Percentiles rank a stretch among this genome's conserved stretches.
Evolutionary conservation across 805 yeast genomes (phyloP).

Genomic region (Priceomyces medius): DNA sequence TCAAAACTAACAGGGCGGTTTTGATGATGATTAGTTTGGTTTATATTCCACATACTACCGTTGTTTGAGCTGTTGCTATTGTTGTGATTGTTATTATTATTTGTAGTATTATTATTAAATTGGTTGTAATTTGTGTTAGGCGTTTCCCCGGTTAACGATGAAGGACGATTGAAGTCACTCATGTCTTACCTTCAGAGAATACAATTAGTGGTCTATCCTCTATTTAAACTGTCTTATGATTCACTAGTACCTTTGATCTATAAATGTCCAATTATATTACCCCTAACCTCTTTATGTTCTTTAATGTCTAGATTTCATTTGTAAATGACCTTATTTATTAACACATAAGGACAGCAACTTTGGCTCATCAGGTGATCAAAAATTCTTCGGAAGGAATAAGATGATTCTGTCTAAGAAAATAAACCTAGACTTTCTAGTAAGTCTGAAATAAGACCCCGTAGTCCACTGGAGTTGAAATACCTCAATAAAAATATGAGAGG

Average conservation of each 20-base stretch:
- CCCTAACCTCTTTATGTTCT: conserved; percentile 1
- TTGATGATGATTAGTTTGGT: conserved; percentile 2
- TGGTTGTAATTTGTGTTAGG: conserved; percentile 1
- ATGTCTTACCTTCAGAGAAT: not conserved
- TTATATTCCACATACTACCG: conserved; percentile 5
- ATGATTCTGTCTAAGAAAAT: not conserved
- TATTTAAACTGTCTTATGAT: not conserved
- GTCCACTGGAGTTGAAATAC: no score
- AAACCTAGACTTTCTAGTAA: no score
- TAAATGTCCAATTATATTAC: not conserved
- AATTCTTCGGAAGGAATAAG: not conserved
- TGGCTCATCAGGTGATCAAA: conserved; percentile 8
- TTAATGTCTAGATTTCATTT: conserved; percentile 3
- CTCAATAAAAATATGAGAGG: no score
- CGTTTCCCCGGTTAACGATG: conserved; percentile 10
- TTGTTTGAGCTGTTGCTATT: not conserved
- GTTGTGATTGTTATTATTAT: not conserved
- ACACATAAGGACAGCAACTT: conserved; percentile 8
- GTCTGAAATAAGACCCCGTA: no score
- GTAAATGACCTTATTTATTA: conserved; percentile 8
- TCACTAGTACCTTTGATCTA: not conserved
- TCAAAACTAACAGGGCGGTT: conserved; percentile 16
- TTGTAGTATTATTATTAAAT: conserved; percentile 2
- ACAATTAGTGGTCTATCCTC: not conserved
- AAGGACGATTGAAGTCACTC: conserved; percentile 11